Percentiles rank a stretch among this genome's conserved stretches.
These are phyloP conservation scores for Boletellus sp. DNA, from an alignment of 768 basidiomycete genomes.

Conservation along the genomic window DNA sequence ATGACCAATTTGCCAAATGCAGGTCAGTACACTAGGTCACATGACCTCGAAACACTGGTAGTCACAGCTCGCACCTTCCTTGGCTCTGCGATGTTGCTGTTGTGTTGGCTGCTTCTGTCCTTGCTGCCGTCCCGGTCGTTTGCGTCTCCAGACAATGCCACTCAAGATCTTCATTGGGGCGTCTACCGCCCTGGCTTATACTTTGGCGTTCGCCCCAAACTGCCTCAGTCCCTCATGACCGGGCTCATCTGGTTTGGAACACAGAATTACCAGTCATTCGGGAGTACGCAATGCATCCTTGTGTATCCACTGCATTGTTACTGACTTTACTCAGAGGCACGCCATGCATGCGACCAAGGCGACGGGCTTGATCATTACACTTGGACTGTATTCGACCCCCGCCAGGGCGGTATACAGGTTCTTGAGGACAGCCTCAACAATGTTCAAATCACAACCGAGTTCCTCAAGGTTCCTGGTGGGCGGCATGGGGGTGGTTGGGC, in stretches of 20 bases:
- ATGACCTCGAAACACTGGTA: not conserved
- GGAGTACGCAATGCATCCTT: slow-evolving; percentile 43
- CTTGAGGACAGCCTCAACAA: slow-evolving; percentile 81
- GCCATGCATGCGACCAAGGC: slow-evolving; percentile 87
- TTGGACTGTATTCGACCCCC: slow-evolving; percentile 84
- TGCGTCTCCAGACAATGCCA: slow-evolving; percentile 29
- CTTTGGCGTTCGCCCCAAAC: slow-evolving; percentile 82
- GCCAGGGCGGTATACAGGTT: slow-evolving; percentile 82
- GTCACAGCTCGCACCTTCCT: not conserved
- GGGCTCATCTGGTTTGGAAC: slow-evolving; percentile 95
- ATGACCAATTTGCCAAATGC: too few species aligned
- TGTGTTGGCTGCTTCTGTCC: slow-evolving; percentile 27
- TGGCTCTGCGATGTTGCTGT: slow-evolving; percentile 13
- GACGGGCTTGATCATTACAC: slow-evolving; percentile 80
- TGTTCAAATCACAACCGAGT: slow-evolving; percentile 77
- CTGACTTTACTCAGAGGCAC: slow-evolving; percentile 46
- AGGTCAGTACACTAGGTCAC: not conserved
- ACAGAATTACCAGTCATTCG: slow-evolving; percentile 71
- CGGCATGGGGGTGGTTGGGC: slow-evolving; percentile 87
- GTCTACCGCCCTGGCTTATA: slow-evolving; percentile 92
- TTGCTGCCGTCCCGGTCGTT: slow-evolving; percentile 14
- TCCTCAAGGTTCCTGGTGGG: slow-evolving; percentile 82
- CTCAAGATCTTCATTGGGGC: slow-evolving; percentile 58
- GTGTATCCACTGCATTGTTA: not conserved
- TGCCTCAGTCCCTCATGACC: slow-evolving; percentile 88